Percentiles rank a stretch among this genome's conserved stretches.
Conservation (phyloP, 2,329 filamentous ascomycete species). For the Didymella segeticola region DNA sequence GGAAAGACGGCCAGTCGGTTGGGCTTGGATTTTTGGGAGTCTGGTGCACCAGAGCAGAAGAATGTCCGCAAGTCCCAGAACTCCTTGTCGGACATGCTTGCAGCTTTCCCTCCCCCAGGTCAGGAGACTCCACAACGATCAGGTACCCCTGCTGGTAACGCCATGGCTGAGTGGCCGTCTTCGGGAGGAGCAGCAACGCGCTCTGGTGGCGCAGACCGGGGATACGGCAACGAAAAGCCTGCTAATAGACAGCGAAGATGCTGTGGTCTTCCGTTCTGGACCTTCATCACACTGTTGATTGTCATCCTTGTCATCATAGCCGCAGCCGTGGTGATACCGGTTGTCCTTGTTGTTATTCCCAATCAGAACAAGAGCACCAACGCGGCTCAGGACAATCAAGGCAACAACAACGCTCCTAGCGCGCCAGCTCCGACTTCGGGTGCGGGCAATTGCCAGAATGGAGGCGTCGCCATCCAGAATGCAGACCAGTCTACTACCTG, state of each 20-base stretch:
- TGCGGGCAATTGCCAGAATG: slow-evolving; percentile 72
- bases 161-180: slow-evolving; percentile 41
- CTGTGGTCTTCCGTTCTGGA: slow-evolving; percentile 85
- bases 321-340: slow-evolving; percentile 81
- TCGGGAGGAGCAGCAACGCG: slow-evolving; percentile 15
- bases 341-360: slow-evolving; percentile 67
- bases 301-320: slow-evolving; percentile 75
- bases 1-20: slow-evolving; percentile 71
- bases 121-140: slow-evolving; percentile 51
- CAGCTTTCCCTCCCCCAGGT: slow-evolving; percentile 67
- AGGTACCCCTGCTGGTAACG: slow-evolving; percentile 39
- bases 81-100: slow-evolving; percentile 70
- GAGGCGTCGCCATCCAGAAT: slow-evolving; percentile 76
- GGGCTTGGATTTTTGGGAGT: slow-evolving; percentile 58
- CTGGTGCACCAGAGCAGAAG: slow-evolving; percentile 42
- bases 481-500: slow-evolving; percentile 75
- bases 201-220: slow-evolving; percentile 7
- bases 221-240: slow-evolving; percentile 29
- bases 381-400: slow-evolving; percentile 27
- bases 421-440: slow-evolving; percentile 30
- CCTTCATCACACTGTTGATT: slow-evolving; percentile 71
- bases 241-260: slow-evolving; percentile 65
- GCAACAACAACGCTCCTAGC: slow-evolving; percentile 22
- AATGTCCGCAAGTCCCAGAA: slow-evolving; percentile 49
- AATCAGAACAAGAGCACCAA: slow-evolving; percentile 49